Conservation (phyloP, 2,329 filamentous ascomycete genomes). For the Keithomyces neogunnii region DNA sequence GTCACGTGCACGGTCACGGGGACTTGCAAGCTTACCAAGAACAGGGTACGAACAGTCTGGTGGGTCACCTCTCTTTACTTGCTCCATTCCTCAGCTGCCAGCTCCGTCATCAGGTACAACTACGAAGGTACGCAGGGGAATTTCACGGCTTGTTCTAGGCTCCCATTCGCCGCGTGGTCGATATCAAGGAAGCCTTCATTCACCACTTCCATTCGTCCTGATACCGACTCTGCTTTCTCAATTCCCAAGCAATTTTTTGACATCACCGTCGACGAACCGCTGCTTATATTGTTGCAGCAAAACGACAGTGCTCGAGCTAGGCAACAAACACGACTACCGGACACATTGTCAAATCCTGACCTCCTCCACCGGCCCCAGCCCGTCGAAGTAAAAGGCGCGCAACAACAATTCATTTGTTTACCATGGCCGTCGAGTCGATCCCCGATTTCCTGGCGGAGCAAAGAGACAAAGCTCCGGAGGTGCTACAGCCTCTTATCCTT, state of each 20-base stretch:
- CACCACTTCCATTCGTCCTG: too few species aligned
- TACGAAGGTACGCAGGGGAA: too few species aligned
- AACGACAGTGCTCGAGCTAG: too few species aligned
- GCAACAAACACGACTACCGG: neutral
- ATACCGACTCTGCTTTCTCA: too few species aligned
- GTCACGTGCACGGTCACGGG: neutral
- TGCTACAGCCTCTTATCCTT: constrained; percentile 80
- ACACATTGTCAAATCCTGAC: neutral
- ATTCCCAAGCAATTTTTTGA: too few species aligned
- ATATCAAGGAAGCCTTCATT: too few species aligned
- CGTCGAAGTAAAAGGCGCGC: neutral
- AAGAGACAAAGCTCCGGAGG: constrained; percentile 78
- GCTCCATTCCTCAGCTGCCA: too few species aligned
- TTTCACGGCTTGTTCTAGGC: too few species aligned
- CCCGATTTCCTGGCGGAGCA: constrained; percentile 86
- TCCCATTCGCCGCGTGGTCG: too few species aligned
- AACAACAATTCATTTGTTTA: neutral
- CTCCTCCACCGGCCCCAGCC: neutral
- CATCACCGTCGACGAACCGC: neutral
- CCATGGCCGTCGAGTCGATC: constrained; percentile 81
- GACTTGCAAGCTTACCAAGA: neutral
- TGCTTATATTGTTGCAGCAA: neutral
- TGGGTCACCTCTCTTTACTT: too few species aligned
- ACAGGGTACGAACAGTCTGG: neutral
- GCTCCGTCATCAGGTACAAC: too few species aligned